Base-by-base conservation (phyloP, 2,329 filamentous ascomycete species). In the Beauveria sp. region DNA sequence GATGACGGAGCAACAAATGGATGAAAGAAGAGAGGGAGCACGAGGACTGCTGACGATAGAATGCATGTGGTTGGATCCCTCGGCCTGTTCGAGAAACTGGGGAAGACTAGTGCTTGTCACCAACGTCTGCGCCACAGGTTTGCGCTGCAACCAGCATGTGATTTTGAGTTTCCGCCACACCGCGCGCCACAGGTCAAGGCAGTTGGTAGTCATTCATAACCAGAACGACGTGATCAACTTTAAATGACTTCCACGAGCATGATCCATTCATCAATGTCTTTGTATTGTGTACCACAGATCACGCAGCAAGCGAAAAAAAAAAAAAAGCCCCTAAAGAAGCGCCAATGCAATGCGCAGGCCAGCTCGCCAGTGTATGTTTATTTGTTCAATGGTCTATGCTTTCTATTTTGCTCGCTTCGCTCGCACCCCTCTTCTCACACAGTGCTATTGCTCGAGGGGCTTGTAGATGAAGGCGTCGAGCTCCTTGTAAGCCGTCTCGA, bases 401-500 rank as follows among this genome's bases (percentile, higher is more conserved):
- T 14, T 58, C 7, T 51, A 28, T 22, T 38, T 60, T 7, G 12
- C 48, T 50, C 28, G 12, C 20, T 18, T 52, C 38, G n/a, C 24
- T 20, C 28, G 43, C 3, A 20, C 22, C 24, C 12, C 14, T 45
- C n/a, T 22, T 24, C 12, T n/a, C 5, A 20, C 18, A 52, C 24
- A n/a, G 18, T 43, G 46, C 34, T 50, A 62, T 62, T 53, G 51
- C 16, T 45, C 51, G 5, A 48, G 16, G 5, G 70, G 64, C 66
- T 74, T 73, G 69, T 78, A 81, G 60, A 83, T 72, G 64, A 75
- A 82, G 5, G 73, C 73, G 64, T 82, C 84, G 24, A 85, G 71
- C 68, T 83, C 74, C 70, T 76, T 74, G 71, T 80, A 84, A 0
- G 83, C 81, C 63, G 69, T 74, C 55, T 81, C 78, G 22, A 83